Evolutionary conservation across 2,329 filamentous ascomycete species (phyloP), one percentile per base, ranked within the genome.

Genomic region (Coniochaeta prunicola): DNA sequence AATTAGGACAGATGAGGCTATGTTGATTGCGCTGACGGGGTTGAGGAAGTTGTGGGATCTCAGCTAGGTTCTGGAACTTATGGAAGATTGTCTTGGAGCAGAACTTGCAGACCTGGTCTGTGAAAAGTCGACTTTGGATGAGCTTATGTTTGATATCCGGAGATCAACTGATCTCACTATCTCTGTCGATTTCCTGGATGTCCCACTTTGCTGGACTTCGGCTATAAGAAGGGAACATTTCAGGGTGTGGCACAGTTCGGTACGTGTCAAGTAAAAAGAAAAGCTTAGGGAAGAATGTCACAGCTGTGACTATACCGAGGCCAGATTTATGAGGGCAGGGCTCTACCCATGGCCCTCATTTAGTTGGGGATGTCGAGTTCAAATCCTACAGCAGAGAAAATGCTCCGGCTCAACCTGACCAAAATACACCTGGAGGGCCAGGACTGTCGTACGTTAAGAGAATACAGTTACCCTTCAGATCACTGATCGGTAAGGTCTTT

Each of bases 1-100:
- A 1, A 93, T 96, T 62, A 77, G 89, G 62, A 94, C 91, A 0
- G 91, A 96, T 66, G 91, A 96, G 74, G 90, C 91, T 1, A 74
- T 96, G 19, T 90, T 89, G 75, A 83, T 94, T 68, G 90, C 86
- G 0, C 71, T 96, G 69, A 87, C 87, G 67, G 84, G 84, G 1
- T 68, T 94, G 68, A 82, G 86, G 67, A 78, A 76, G 60, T 64
- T 87, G 59, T 88, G 79, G 83, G 74, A 77, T 33, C 61, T 57
- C 56, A 67, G 61, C 57, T 68, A 62, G 19, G 15, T 19, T 4
- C n/a, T 21, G 40, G 5, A 4, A 8, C 31, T 24, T 4, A 45
- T 12, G 19, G 5, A n/a, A 6, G 19, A 21, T 24, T 2, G 10
- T 24, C 4, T 45, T 24, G 40, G n/a, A 7, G 31, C 7, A 34